Percentiles rank a stretch among this genome's conserved stretches.
Evolutionary conservation across 2,329 filamentous ascomycete species (phyloP).

Genomic region (Clarireedia paspali): DNA sequence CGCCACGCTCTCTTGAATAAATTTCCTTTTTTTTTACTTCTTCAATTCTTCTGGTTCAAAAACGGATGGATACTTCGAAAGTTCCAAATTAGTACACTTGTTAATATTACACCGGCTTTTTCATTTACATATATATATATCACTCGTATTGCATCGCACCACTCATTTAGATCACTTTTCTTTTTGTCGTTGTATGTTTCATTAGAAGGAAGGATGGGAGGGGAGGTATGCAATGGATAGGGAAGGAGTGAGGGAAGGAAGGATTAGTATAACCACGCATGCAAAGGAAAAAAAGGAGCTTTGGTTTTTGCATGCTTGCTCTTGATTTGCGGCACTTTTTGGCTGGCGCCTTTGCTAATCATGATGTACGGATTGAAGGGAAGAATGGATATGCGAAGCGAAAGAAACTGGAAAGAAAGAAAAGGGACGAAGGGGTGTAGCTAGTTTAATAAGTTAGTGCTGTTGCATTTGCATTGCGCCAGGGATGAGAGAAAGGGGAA

Average conservation of each 20-base stretch:
- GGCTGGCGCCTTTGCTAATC: no score
- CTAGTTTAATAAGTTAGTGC: no score
- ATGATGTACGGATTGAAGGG: no score
- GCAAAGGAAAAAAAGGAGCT: no score
- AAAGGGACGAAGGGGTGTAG: no score
- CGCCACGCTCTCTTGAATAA: not conserved
- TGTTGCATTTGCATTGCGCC: no score
- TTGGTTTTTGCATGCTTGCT: no score
- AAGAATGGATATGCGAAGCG: no score
- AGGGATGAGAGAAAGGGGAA: no score
- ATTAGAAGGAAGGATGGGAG: not conserved
- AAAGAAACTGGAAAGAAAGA: no score
- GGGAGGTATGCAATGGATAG: not conserved
- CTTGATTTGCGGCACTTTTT: no score
- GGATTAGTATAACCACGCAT: not conserved
- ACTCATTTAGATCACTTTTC: not conserved
- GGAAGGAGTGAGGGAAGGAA: not conserved
- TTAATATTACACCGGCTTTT: not conserved
- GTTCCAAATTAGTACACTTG: not conserved
- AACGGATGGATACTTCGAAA: not conserved
- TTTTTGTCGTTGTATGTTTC: not conserved
- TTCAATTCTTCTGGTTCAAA: not conserved
- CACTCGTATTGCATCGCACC: not conserved
- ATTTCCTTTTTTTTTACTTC: not conserved
- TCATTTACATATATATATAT: not conserved